Percentiles rank a stretch among this genome's conserved stretches.
Evolutionary conservation across 257 asterid species (phyloP).

Genomic region (Ehretia macrophylla): DNA sequence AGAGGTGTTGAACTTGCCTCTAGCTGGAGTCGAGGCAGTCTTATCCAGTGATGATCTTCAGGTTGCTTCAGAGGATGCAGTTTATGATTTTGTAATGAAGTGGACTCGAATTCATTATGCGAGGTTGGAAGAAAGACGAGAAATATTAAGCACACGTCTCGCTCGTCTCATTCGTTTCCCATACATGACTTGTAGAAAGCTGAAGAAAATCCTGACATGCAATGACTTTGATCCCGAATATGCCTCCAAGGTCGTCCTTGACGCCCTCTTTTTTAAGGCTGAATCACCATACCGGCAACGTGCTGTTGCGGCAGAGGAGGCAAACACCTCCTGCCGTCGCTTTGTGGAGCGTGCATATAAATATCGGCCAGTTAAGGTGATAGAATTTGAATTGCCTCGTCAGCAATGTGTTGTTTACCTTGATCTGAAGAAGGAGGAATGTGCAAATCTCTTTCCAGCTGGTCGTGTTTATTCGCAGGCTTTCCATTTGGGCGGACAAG

Average conservation of each 20-base stretch:
- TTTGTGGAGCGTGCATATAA: constrained; percentile 72
- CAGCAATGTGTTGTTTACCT: constrained; percentile 76
- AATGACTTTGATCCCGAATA: constrained; percentile 57
- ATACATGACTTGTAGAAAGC: constrained; percentile 76
- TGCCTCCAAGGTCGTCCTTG: constrained; percentile 61
- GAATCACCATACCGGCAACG: constrained; percentile 75
- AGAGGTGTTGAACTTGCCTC: constrained; percentile 67
- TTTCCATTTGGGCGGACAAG: constrained; percentile 82
- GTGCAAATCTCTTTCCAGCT: constrained; percentile 53
- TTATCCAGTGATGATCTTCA: constrained; percentile 69
- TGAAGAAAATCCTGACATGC: constrained; percentile 61
- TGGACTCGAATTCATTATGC: constrained; percentile 76
- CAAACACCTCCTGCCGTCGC: constrained; percentile 31
- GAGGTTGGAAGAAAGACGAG: constrained; percentile 55
- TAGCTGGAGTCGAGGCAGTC: constrained; percentile 74
- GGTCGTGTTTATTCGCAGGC: constrained; percentile 80
- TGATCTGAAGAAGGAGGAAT: constrained; percentile 72
- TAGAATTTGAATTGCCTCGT: constrained; percentile 65
- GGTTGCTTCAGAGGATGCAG: constrained; percentile 78
- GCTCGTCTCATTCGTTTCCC: constrained; percentile 73
- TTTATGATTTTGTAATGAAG: constrained; percentile 66
- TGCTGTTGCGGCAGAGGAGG: constrained; percentile 37
- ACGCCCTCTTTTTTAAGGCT: constrained; percentile 74
- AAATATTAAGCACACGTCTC: constrained; percentile 52
- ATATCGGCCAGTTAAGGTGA: constrained; percentile 69